Percentiles rank a stretch among this genome's conserved stretches.
Evolutionary conservation across 192 early-diverging fungal species (phyloP).

Genomic region (Coemansia sp.): DNA sequence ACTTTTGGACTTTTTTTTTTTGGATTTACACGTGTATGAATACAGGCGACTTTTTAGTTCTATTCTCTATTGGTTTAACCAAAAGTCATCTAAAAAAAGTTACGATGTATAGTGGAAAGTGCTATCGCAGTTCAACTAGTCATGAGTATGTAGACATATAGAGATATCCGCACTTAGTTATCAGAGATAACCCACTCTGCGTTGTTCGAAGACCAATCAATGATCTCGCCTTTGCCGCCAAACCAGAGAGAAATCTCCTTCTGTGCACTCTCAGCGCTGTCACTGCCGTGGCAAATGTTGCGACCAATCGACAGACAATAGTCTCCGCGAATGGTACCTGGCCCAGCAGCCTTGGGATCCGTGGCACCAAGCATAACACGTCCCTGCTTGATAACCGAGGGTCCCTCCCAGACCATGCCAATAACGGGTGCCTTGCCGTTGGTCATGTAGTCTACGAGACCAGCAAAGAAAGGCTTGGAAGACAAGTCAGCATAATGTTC

Average conservation of each 20-base stretch:
- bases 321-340: constrained; percentile 89
- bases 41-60: not conserved
- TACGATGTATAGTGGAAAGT: not conserved
- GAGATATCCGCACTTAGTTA: constrained; percentile 57
- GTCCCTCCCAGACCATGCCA: constrained; percentile 81
- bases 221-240: constrained; percentile 60
- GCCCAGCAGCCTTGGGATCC: constrained; percentile 81
- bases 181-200: constrained; percentile 67
- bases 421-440: constrained; percentile 83
- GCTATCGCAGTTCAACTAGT: not conserved
- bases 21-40: not conserved
- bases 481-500: constrained; percentile 86
- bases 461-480: constrained; percentile 83
- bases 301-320: constrained; percentile 74
- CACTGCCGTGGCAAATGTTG: constrained; percentile 88
- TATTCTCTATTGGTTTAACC: not conserved
- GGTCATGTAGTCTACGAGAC: constrained; percentile 91
- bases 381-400: constrained; percentile 83
- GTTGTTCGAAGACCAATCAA: constrained; percentile 61
- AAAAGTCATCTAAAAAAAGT: not conserved
- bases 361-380: constrained; percentile 89
- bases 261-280: constrained; percentile 77
- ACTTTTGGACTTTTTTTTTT: too few relatives aligned
- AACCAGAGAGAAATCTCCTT: constrained; percentile 82
- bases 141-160: not conserved